Percentiles rank a stretch among this genome's conserved stretches.
Evolutionary conservation across 345 rosid genomes (phyloP).

Genomic region (Gossypium turneri): DNA sequence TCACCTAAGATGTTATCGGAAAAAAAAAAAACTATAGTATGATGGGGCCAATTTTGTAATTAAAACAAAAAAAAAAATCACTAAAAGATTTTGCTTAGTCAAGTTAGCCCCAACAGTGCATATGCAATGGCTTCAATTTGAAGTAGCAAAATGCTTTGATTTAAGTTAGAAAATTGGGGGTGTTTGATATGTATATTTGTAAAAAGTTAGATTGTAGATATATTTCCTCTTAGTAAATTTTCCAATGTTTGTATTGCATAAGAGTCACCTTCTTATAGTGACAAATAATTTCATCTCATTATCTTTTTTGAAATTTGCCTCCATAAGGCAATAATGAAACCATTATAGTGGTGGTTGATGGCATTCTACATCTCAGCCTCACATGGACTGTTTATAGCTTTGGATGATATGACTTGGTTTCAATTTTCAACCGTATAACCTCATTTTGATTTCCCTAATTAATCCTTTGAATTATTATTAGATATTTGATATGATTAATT

Average conservation of each 20-base stretch:
- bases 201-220: not conserved
- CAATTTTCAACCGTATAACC: not conserved
- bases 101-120: not conserved
- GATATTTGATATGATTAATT: not conserved
- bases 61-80: not conserved
- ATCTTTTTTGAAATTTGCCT: not conserved
- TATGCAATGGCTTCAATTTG: conserved; percentile 10
- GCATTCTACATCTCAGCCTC: conserved; percentile 1
- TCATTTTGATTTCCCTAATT: not conserved
- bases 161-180: not conserved
- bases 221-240: not conserved
- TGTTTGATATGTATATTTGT: not conserved
- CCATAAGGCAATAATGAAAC: conserved; percentile 11
- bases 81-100: not conserved
- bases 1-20: no score
- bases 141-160: not conserved
- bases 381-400: not conserved
- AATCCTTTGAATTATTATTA: not conserved
- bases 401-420: conserved; percentile 2
- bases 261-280: not conserved
- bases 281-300: not conserved
- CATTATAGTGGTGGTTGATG: conserved; percentile 12
- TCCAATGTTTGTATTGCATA: not conserved
- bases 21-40: no score
- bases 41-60: no score